phyloP scores from a whole-genome alignment of 2,329 filamentous ascomycete species.

The Colletotrichum eremochloae region DNA sequence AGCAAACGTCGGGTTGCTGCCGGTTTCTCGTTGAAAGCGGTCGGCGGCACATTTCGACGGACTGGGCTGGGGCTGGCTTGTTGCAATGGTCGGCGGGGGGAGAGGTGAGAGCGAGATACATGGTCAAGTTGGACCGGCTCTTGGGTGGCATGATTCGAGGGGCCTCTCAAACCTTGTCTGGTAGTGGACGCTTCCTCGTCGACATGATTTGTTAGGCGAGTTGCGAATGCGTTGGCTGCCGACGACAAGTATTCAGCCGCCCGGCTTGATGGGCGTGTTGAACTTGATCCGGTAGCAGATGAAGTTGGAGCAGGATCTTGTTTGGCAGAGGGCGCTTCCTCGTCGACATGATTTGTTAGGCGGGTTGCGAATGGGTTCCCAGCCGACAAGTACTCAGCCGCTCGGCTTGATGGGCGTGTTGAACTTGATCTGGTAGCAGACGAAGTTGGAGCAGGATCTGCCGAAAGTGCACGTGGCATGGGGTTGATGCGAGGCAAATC shows the following conservation, averaged over 20 bases:
- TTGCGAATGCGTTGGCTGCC: too few species aligned
- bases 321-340: not conserved
- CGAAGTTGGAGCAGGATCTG: not conserved
- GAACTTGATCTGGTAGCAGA: conserved; percentile 1
- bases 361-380: not conserved
- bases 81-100: not conserved
- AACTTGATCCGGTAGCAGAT: not conserved
- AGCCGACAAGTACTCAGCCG: not conserved
- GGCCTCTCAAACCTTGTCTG: not conserved
- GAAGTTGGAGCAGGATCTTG: not conserved
- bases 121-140: not conserved
- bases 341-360: not conserved
- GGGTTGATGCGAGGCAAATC: not conserved
- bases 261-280: conserved; percentile 1
- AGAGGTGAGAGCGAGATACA: not conserved
- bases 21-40: not conserved
- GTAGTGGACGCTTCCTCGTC: not conserved
- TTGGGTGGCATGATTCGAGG: not conserved
- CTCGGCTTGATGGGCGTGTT: not conserved
- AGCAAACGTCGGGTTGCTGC: not conserved
- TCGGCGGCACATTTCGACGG: not conserved
- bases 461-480: not conserved
- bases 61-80: not conserved
- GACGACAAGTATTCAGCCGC: not conserved
- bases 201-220: not conserved